phyloP scores from a whole-genome alignment of 306 rosid genomes.

The Ammopiptanthus mongolicus region DNA sequence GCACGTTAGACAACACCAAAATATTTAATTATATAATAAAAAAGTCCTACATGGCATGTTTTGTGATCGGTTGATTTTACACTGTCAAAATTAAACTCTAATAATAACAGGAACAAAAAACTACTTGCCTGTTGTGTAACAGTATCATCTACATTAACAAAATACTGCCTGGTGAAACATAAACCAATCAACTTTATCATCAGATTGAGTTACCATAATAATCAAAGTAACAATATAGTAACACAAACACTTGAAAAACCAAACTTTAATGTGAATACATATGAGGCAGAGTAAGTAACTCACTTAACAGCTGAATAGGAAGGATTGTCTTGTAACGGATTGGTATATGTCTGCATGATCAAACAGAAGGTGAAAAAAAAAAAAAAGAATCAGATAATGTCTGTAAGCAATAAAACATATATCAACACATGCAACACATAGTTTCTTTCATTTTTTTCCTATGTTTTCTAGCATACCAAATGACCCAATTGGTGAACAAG shows the following conservation, averaged over 20 bases:
- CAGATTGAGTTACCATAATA: not conserved
- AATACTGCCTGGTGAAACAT: slow-evolving; percentile 71
- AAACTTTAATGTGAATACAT: not conserved
- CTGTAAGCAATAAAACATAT: not conserved
- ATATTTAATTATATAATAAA: too few species aligned
- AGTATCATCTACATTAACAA: slow-evolving; percentile 69
- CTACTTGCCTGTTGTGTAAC: slow-evolving; percentile 47
- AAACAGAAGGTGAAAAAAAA: not conserved
- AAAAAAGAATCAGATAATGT: not conserved
- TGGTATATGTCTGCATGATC: slow-evolving; percentile 56
- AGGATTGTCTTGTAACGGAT: slow-evolving; percentile 86
- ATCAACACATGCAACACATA: not conserved
- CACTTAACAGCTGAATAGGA: slow-evolving; percentile 88
- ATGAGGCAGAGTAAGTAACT: not conserved
- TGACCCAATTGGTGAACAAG: not conserved
- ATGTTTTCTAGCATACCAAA: not conserved
- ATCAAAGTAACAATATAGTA: not conserved
- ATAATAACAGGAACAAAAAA: not conserved
- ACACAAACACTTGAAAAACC: not conserved
- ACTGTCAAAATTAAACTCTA: too few species aligned
- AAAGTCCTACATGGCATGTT: too few species aligned
- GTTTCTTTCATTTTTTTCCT: not conserved
- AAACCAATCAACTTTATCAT: not conserved
- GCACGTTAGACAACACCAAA: too few species aligned
- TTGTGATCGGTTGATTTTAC: too few species aligned